Base-by-base conservation (phyloP, 2,329 filamentous ascomycete genomes). In the Ascochyta pisi region DNA sequence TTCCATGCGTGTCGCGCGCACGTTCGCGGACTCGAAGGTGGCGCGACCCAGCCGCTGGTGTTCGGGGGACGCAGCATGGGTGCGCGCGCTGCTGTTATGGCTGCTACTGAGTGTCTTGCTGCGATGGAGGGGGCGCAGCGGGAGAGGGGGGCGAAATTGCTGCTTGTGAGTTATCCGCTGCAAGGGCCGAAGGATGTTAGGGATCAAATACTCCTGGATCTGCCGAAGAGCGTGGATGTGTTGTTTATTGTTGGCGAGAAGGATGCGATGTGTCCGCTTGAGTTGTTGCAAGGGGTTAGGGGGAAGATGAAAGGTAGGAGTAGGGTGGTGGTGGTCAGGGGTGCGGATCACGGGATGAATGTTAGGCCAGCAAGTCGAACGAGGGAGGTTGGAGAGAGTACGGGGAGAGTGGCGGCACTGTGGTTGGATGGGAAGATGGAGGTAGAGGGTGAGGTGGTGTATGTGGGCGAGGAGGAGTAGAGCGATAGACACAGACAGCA, bases 11-110 rank as follows among this genome's bases (percentile, higher is more conserved):
- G 77, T n/a, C 6, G 16, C 9, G 12, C n/a, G 22, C 54, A 75
- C 35, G 38, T 62, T 2, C 13, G 34, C 3, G 12, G 31, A 2
- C 1, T n/a, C 15, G 12, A n/a, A 27, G 24, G 24, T 6, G 29
- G 44, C 6, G 27, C 13, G 16, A 37, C n/a, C 1, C 8, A 24
- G 10, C 4, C 8, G 15, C 29, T 65, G 6, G 60, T 70, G 3
- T 54, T 79, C 2, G 77, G 77, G 1, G 78, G 78, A 2, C 61
- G 77, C 3, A 79, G 77, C 38, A 80, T 80, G 78, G 78, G 78
- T 8, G 73, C 78, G 9, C 67, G 78, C 15, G 78, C 78, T 4
- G 78, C 78, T 3, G 73, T 74, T 5, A 69, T 77, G 15, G 73
- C 77, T 3, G 74, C 73, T 10, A 34, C 35, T 2, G 40, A 49